Conservation (phyloP, 2,329 filamentous ascomycete species). For the Fusarium sp. region DNA sequence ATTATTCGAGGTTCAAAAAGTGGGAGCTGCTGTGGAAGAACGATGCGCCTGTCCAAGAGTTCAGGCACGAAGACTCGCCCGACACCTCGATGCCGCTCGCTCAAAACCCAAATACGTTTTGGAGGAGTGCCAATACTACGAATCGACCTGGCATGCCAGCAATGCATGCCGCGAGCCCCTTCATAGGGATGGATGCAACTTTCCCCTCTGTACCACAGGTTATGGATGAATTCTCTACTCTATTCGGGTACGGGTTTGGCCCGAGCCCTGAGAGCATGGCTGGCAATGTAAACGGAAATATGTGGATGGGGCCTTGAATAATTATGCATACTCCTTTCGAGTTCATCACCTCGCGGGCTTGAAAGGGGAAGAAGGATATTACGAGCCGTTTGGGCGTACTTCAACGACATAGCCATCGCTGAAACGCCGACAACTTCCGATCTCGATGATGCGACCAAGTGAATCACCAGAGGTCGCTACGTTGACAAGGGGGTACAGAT, state of each 20-base stretch:
- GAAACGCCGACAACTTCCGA: constrained; percentile 2
- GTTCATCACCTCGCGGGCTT: constrained; percentile 1
- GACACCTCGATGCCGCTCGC: constrained; percentile 38
- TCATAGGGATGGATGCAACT: constrained; percentile 50
- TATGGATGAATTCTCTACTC: constrained; percentile 50
- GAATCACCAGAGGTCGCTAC: background rate
- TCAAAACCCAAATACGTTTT: constrained; percentile 38
- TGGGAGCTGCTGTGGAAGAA: constrained; percentile 62
- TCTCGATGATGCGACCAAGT: background rate
- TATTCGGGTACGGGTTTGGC: constrained; percentile 47
- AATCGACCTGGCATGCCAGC: constrained; percentile 40
- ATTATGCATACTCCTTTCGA: background rate
- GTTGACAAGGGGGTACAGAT: background rate
- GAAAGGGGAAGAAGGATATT: constrained; percentile 14
- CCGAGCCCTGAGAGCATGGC: constrained; percentile 45
- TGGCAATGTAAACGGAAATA: constrained; percentile 37
- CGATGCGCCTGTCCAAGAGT: constrained; percentile 43
- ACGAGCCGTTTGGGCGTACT: background rate
- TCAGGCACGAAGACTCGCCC: constrained; percentile 38
- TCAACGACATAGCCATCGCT: background rate
- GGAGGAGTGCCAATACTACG: constrained; percentile 35
- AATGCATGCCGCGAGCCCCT: constrained; percentile 46
- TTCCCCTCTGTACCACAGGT: constrained; percentile 52
- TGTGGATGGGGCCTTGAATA: constrained; percentile 45
- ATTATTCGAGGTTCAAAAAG: constrained; percentile 61